Evolutionary conservation across 176 grass and related monocot genomes (phyloP).

Genomic region (Urochloa ruziziensis): DNA sequence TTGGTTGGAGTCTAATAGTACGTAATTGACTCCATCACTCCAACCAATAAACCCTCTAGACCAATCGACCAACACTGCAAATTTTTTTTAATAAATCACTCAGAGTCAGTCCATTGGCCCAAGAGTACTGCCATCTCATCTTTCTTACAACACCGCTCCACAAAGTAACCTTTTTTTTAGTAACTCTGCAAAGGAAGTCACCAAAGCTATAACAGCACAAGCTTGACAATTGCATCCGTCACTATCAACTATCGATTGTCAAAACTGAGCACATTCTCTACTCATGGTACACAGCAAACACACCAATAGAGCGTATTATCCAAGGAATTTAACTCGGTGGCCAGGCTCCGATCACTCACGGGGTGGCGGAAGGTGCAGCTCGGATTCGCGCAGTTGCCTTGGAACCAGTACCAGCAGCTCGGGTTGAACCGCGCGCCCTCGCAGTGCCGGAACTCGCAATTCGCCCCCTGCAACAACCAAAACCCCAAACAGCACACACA

Average conservation of each 20-base stretch:
- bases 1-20: background rate
- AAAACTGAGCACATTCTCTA: background rate
- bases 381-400: conserved; percentile 44
- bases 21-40: background rate
- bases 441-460: conserved; percentile 48
- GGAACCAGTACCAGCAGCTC: conserved; percentile 54
- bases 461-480: conserved; percentile 34
- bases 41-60: background rate
- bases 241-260: background rate
- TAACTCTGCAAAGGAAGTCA: background rate
- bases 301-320: background rate
- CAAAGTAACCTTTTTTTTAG: background rate
- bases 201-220: background rate
- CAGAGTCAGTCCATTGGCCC: background rate
- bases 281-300: background rate
- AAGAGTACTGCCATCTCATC: background rate
- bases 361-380: conserved; percentile 53
- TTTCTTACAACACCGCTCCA: background rate
- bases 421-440: conserved; percentile 48
- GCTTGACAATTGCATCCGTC: background rate
- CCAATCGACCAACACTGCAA: background rate
- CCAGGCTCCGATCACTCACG: conserved; percentile 12
- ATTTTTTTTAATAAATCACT: background rate
- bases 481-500: background rate
- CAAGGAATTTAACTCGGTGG: background rate